A percentile compares a stretch with the other conserved stretches of the same genome.
Conservation (phyloP, 345 rosid genomes). For the Citrus cavaleriei region DNA sequence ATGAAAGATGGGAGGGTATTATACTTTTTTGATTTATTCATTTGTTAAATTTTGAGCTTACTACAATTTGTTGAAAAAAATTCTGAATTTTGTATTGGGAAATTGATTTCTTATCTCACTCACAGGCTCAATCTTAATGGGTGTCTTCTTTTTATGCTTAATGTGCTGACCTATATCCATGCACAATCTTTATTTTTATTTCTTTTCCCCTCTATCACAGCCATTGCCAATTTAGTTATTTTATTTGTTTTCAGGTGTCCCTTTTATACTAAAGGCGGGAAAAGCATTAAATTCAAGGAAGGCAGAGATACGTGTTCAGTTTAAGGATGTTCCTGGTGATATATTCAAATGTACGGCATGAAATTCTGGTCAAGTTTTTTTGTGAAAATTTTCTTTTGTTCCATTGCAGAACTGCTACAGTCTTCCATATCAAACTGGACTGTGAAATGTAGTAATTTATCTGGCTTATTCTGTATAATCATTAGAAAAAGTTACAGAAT, state of each 20-base stretch:
- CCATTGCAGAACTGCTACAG: neutral
- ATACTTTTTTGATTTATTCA: conserved; percentile 4
- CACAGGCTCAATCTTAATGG: neutral
- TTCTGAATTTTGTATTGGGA: conserved; percentile 6
- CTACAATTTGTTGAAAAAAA: neutral
- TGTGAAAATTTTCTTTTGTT: neutral
- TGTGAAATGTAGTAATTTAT: neutral
- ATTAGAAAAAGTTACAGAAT: neutral
- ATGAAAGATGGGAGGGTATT: conserved; percentile 99
- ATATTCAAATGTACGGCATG: conserved; percentile 69
- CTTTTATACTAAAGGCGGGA: conserved; percentile 94
- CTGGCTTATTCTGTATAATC: neutral
- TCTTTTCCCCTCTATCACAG: neutral
- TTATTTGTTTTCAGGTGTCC: conserved; percentile 66
- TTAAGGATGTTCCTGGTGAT: conserved; percentile 99
- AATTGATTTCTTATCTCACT: neutral
- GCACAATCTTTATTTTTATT: neutral
- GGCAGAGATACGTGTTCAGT: conserved; percentile 98
- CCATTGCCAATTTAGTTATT: neutral
- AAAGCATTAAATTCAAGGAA: conserved; percentile 94
- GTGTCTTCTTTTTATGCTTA: neutral
- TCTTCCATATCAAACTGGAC: conserved; percentile 1
- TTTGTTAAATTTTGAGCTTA: neutral
- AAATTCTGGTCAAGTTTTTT: conserved; percentile 3
- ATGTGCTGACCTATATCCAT: neutral